Evolutionary conservation across 2,329 filamentous ascomycete species (phyloP).

Genomic region (Aspergillus aculeatinus): DNA sequence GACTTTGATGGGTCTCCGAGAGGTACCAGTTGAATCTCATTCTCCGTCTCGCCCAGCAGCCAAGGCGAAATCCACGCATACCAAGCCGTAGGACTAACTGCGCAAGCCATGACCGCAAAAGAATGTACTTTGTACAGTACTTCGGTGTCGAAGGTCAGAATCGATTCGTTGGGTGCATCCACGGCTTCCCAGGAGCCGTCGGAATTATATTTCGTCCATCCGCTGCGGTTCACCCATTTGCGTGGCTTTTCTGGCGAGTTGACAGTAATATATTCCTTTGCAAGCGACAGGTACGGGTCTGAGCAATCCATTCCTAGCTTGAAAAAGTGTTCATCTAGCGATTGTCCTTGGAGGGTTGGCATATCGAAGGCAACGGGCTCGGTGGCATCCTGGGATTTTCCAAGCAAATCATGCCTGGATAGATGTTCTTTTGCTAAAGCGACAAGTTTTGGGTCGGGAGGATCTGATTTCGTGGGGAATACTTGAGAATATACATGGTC

Average conservation of each 20-base stretch:
- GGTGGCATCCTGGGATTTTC: conserved; percentile 78
- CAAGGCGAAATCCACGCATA: conserved; percentile 97
- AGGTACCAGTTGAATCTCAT: conserved; percentile 78
- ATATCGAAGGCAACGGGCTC: conserved; percentile 82
- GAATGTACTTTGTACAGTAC: conserved; percentile 92
- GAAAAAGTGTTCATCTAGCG: conserved; percentile 91
- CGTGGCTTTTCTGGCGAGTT: conserved; percentile 61
- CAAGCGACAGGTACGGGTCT: conserved; percentile 74
- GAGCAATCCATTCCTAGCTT: conserved; percentile 82
- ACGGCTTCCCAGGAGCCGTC: conserved; percentile 73
- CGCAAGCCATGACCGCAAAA: conserved; percentile 96
- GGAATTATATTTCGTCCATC: conserved; percentile 88
- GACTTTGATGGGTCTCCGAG: conserved; percentile 72
- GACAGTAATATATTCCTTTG: conserved; percentile 69
- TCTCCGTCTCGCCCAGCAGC: conserved; percentile 78
- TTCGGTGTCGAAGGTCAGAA: conserved; percentile 93
- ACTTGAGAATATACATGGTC: conserved; percentile 77
- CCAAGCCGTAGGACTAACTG: conserved; percentile 85
- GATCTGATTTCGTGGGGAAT: conserved; percentile 59
- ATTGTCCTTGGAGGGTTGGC: conserved; percentile 72
- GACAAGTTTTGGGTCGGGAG: conserved; percentile 70
- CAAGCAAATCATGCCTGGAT: conserved; percentile 77
- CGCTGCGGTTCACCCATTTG: conserved; percentile 75
- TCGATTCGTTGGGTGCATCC: conserved; percentile 72
- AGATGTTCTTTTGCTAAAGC: conserved; percentile 80